These are phyloP conservation scores for Keithomyces neogunnii DNA, from an alignment of 2,329 filamentous ascomycete genomes.

Conservation along the genomic window DNA sequence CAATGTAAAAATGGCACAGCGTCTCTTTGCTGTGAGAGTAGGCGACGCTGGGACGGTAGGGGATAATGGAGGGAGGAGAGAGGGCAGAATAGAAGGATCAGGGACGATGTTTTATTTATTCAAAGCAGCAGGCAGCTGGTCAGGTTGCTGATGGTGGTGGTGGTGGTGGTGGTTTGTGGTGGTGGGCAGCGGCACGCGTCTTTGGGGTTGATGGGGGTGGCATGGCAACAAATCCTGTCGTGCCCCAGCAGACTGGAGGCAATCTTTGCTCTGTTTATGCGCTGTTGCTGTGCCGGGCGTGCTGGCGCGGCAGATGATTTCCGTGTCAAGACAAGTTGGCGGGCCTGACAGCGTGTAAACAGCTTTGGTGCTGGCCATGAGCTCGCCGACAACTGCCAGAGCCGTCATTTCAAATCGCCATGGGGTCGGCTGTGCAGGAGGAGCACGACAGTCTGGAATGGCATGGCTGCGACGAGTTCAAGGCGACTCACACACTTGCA, in stretches of 20 bases:
- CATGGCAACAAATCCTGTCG: not conserved
- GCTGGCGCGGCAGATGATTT: not conserved
- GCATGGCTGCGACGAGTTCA: too few species aligned
- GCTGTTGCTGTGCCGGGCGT: not conserved
- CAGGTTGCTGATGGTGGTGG: not conserved
- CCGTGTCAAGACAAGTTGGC: too few species aligned
- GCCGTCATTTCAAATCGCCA: not conserved
- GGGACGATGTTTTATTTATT: not conserved
- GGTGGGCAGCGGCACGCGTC: slow-evolving; percentile 1
- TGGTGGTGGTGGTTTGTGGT: not conserved
- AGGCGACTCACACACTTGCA: too few species aligned
- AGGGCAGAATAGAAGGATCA: not conserved
- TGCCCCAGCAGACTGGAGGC: too few species aligned
- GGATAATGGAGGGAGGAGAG: not conserved
- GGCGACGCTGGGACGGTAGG: too few species aligned
- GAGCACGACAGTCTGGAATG: too few species aligned
- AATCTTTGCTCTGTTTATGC: not conserved
- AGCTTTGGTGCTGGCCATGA: too few species aligned
- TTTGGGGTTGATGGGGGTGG: not conserved
- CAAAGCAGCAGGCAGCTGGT: not conserved
- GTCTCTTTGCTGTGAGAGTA: too few species aligned
- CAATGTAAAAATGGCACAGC: too few species aligned
- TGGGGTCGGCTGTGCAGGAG: not conserved
- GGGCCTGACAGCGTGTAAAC: too few species aligned
- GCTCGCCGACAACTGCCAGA: not conserved